Base-by-base conservation (phyloP, 176 grass and related monocot genomes). In the Themeda triandra region DNA sequence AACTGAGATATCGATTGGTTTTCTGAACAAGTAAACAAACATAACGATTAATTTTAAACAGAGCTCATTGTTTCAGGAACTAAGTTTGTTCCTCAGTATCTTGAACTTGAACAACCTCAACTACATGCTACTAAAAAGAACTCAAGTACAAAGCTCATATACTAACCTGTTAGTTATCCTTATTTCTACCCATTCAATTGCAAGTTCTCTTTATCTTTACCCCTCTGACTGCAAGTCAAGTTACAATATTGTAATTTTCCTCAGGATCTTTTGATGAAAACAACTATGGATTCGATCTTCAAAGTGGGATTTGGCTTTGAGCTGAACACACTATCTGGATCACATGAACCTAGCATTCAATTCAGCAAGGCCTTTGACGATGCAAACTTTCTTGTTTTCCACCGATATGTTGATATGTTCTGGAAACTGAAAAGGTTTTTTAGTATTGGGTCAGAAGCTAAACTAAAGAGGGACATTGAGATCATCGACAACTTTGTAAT, bases 221-320 rank as follows among this genome's bases (percentile, higher is more conserved):
- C 18, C 8, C 31, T 76, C 68, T 36, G 63, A 82, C 60, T 75
- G 33, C 71, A 87, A 75, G 15, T n/a, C 40, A 66, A 76, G 13
- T 76, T 6, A 76, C 18, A 8, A 2, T 42, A 37, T 48, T 35
- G 13, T 10, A 75, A 15, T 29, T 80, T 49, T 70, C 6, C 51
- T 62, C 92, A 93, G 92, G 86, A 93, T 32, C 69, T 88, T 44
- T 80, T 88, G 35, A 90, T 93, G 88, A 93, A 69, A 69, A 33
- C 88, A 63, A 90, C 88, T 45, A 79, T 93, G 86, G 92, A 93
- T 78, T 88, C 92, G n/a, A 93, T 90, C 62, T 93, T 93, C 63
- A 79, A 88, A 80, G 82, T 93, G 46, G 92, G 82, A 44, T 88
- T 90, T 6, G 88, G 79, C 76, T 69, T 86, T 9, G 88, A 90